phyloP scores from a whole-genome alignment of 768 basidiomycete genomes.

The Hortiboletus campestris region DNA sequence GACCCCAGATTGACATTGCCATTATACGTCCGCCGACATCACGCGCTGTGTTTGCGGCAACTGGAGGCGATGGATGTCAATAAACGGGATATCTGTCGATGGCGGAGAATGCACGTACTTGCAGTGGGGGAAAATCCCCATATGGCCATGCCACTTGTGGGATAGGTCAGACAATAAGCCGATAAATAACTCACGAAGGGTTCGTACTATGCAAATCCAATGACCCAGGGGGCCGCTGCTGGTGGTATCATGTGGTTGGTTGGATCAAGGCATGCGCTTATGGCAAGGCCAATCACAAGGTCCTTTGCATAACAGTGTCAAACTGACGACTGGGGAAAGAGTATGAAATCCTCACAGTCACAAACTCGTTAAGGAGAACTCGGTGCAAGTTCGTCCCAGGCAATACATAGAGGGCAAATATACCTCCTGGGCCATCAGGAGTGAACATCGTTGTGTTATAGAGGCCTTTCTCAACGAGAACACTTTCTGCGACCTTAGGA shows the following conservation, averaged over 20 bases:
- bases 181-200: not conserved
- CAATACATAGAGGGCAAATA: conserved; percentile 37
- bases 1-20: conserved; percentile 61
- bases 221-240: conserved; percentile 45
- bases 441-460: conserved; percentile 36
- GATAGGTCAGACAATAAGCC: not conserved
- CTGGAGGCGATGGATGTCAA: conserved; percentile 24
- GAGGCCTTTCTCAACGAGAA: conserved; percentile 26
- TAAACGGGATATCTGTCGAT: not conserved
- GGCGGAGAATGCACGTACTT: conserved; percentile 30
- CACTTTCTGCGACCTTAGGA: conserved; percentile 27
- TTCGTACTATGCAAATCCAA: conserved; percentile 60
- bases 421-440: conserved; percentile 35
- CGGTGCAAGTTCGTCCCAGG: conserved; percentile 32
- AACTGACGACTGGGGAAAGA: not conserved
- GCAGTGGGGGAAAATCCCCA: conserved; percentile 59
- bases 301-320: conserved; percentile 11
- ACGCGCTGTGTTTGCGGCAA: conserved; percentile 66
- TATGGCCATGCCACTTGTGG: conserved; percentile 49
- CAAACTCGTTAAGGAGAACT: conserved; percentile 40
- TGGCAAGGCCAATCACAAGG: conserved; percentile 21
- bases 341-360: conserved; percentile 26
- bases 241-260: conserved; percentile 60
- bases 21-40: conserved; percentile 66
- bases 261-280: conserved; percentile 39